Percentiles rank a stretch among this genome's conserved stretches.
These are phyloP conservation scores for Scleroderma citrinum DNA, from an alignment of 768 basidiomycete genomes.

Conservation along the genomic window DNA sequence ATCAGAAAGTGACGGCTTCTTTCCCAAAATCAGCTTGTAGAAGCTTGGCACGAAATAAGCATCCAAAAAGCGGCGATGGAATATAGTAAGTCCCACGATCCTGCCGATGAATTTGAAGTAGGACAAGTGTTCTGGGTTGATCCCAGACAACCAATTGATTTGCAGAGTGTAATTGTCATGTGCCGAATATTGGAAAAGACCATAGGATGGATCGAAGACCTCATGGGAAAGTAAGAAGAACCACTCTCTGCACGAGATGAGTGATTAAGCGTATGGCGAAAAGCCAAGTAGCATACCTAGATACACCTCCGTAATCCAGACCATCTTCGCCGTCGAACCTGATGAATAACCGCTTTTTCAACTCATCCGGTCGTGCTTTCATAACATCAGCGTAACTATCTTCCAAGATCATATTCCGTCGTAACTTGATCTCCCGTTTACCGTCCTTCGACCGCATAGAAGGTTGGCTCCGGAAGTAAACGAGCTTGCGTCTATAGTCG, in stretches of 20 bases:
- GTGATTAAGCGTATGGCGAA: constrained; percentile 1
- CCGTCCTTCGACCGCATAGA: constrained; percentile 72
- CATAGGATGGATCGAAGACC: constrained; percentile 78
- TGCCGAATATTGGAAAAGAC: constrained; percentile 76
- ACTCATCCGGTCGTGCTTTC: constrained; percentile 64
- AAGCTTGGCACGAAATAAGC: constrained; percentile 76
- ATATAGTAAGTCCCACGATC: constrained; percentile 66
- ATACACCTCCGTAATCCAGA: constrained; percentile 73
- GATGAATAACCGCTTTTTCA: constrained; percentile 67
- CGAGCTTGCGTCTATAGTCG: constrained; percentile 86
- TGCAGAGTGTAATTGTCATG: constrained; percentile 79
- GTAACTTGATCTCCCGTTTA: constrained; percentile 83
- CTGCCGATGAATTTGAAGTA: constrained; percentile 83
- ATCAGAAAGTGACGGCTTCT: constrained; percentile 54
- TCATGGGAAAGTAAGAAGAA: constrained; percentile 82
- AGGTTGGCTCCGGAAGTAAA: constrained; percentile 89
- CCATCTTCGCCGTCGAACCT: constrained; percentile 79
- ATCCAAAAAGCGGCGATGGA: constrained; percentile 74
- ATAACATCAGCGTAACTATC: constrained; percentile 84
- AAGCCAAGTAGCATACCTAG: constrained; percentile 40
- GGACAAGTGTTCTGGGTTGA: constrained; percentile 71
- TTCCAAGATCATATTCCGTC: constrained; percentile 76
- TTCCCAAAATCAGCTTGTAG: constrained; percentile 73
- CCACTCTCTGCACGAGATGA: constrained; percentile 55
- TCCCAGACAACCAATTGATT: constrained; percentile 70